Evolutionary conservation across 176 grass and related monocot species (phyloP).

Genomic region (Oryza coarctata): DNA sequence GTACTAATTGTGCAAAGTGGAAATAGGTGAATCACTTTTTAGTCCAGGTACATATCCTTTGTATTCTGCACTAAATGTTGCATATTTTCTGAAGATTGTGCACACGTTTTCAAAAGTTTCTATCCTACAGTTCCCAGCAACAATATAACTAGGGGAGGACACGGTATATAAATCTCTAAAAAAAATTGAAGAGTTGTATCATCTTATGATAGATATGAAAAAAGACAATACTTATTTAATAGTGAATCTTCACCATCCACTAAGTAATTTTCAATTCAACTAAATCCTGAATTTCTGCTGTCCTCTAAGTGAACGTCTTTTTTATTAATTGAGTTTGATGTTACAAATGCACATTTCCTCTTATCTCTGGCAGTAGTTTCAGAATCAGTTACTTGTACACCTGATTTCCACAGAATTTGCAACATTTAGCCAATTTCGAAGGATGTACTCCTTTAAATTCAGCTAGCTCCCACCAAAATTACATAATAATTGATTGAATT

Average conservation of each 20-base stretch:
- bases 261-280: not conserved
- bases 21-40: not conserved
- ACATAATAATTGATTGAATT: not conserved
- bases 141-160: not conserved
- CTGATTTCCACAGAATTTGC: not conserved
- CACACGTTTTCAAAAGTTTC: not conserved
- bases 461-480: not conserved
- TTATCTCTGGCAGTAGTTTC: not conserved
- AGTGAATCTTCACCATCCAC: not conserved
- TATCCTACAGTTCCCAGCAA: not conserved
- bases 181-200: not conserved
- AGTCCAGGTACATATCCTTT: not conserved
- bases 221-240: not conserved
- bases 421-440: not conserved
- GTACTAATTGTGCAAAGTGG: conserved; percentile 9
- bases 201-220: not conserved
- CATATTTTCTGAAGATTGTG: not conserved
- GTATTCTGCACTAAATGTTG: not conserved
- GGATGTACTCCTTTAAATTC: not conserved
- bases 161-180: conserved; percentile 2
- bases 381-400: not conserved
- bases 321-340: not conserved
- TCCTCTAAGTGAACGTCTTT: not conserved
- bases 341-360: not conserved
- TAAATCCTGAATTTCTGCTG: not conserved